Evolutionary conservation across 129 eudicot genomes (phyloP).

Genomic region (Cynara cardunculus): DNA sequence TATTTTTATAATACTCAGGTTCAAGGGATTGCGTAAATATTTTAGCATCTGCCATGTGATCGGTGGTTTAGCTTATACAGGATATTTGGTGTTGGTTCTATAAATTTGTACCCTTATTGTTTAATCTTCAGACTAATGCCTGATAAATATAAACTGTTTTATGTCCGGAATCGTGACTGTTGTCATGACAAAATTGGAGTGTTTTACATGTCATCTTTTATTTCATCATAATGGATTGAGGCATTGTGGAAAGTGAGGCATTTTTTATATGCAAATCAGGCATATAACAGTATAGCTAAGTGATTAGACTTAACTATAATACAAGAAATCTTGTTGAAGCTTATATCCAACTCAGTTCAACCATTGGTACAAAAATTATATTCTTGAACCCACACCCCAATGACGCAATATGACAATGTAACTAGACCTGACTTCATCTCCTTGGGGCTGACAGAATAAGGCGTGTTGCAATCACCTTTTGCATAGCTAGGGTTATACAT

Average conservation of each 20-base stretch:
- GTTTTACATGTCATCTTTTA: neutral
- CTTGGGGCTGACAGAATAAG: neutral
- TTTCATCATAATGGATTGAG: neutral
- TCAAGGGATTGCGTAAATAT: neutral
- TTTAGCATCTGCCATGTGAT: neutral
- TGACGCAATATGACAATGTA: neutral
- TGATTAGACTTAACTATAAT: too few relatives aligned
- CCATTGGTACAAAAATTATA: too few relatives aligned
- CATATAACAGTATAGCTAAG: neutral
- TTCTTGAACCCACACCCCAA: neutral
- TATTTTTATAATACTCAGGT: neutral
- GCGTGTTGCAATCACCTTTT: neutral
- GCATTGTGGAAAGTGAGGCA: neutral
- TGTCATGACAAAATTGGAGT: neutral
- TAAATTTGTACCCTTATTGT: too few relatives aligned
- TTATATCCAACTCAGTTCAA: neutral
- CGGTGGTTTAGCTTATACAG: neutral
- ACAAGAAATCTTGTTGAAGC: neutral
- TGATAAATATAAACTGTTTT: neutral
- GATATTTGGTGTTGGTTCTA: neutral
- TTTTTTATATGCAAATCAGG: neutral
- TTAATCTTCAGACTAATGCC: neutral
- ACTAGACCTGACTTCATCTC: neutral
- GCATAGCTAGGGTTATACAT: neutral
- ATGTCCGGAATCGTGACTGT: neutral